Base-by-base conservation (phyloP, 495 filamentous ascomycete species). In the Lasiosphaeria miniovina region DNA sequence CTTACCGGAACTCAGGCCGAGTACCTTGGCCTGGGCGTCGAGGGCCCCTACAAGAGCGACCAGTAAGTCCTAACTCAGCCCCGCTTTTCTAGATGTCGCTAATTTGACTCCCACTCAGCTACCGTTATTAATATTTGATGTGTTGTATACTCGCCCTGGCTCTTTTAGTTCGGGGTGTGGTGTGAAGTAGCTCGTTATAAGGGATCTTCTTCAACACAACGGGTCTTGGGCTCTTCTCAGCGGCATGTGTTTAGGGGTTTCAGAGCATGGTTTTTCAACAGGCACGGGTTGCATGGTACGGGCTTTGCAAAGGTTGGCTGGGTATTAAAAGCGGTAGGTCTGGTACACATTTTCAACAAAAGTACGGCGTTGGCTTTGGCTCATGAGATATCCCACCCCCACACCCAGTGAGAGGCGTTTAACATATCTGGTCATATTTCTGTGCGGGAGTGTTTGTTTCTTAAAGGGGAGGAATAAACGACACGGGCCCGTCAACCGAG, bases 41-140 rank as follows among this genome's bases (percentile, higher is more conserved):
- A 89, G 79, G 94, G 94, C 64, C 94, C 94, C 58, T 98, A 83
- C 90, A 98, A 98, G 91, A 82, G 80, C 78, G 94, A 98, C 70
- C 83, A 81, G 78, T 84, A 82, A 61, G 79, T 75, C 55, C 10
- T 36, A 32, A 15, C 46, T 49, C 31, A 41, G 38, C 15, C 6
- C 43, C 43, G 4, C 14, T 11, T 49, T 45, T 50, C 32, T 32
- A 4, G 45, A 6, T 50, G 3, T 24, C 41, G 32, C 3, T n/a
- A 9, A 6, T 49, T 77, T 82, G 66, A 82, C 68, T 1, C 10
- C 41, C 35, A 49, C 15, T 41, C 55, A 82, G 79, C 70, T 84
- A 84, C 79, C 82, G 82, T 72, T 84, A 84, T 77, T 84, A 84
- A 82, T 61, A 48, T 50, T 52, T 60, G 54, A 32, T 31, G 33